These are phyloP conservation scores for Cyclanthera cordifolia DNA, from an alignment of 306 rosid genomes.

Conservation along the genomic window DNA sequence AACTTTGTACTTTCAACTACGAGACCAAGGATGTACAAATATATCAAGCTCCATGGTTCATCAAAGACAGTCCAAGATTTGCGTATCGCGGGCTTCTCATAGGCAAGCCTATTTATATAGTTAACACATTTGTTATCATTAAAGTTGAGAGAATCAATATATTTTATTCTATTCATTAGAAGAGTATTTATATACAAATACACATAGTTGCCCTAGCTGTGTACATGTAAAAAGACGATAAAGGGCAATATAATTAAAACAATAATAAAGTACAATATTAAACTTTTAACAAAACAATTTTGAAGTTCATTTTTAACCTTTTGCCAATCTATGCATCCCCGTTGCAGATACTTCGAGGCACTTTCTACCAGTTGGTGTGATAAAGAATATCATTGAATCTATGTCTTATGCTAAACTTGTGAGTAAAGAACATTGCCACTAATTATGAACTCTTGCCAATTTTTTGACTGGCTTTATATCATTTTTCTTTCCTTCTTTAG, in stretches of 20 bases:
- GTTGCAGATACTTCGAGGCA: slow-evolving; percentile 94
- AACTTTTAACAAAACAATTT: too few species aligned
- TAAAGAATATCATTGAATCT: slow-evolving; percentile 77
- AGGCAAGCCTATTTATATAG: slow-evolving; percentile 36
- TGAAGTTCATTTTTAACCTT: slow-evolving; percentile 2
- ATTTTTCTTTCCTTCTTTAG: background rate
- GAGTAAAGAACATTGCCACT: slow-evolving; percentile 23
- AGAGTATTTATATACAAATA: too few species aligned
- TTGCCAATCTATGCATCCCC: slow-evolving; percentile 15
- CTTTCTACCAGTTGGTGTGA: slow-evolving; percentile 61
- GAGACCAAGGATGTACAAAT: slow-evolving; percentile 60
- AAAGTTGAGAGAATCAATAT: too few species aligned
- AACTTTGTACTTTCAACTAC: slow-evolving; percentile 70
- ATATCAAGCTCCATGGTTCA: slow-evolving; percentile 74
- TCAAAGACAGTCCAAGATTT: slow-evolving; percentile 78
- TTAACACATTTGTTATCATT: slow-evolving; percentile 2
- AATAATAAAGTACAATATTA: too few species aligned
- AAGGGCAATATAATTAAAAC: too few species aligned
- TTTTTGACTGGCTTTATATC: background rate
- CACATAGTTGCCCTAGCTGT: too few species aligned
- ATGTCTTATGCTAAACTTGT: slow-evolving; percentile 96
- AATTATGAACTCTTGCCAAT: slow-evolving; percentile 5
- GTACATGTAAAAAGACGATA: too few species aligned
- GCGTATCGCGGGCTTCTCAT: slow-evolving; percentile 79
- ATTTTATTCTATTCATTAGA: too few species aligned